These are phyloP conservation scores for Podaxis rugospora DNA, from an alignment of 768 basidiomycete genomes.

Conservation along the genomic window DNA sequence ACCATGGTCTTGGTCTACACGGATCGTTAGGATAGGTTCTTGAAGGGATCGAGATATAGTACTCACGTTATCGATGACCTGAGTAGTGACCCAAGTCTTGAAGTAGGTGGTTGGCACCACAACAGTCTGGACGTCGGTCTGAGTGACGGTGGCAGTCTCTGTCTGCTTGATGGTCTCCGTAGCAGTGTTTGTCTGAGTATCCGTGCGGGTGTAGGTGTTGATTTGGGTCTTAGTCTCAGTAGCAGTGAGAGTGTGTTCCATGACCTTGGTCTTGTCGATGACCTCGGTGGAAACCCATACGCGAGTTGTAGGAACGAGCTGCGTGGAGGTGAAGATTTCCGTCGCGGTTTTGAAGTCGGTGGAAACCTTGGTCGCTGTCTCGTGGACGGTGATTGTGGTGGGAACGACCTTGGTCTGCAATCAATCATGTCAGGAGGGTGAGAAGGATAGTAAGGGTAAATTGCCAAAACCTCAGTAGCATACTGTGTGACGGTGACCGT, in stretches of 20 bases:
- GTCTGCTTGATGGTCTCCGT: slow-evolving; percentile 47
- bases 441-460: background rate
- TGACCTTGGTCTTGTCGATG: slow-evolving; percentile 50
- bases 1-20: slow-evolving; percentile 51
- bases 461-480: slow-evolving; percentile 29
- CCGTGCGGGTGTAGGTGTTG: slow-evolving; percentile 48
- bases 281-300: slow-evolving; percentile 66
- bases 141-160: slow-evolving; percentile 53
- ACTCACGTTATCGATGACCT: slow-evolving; percentile 57
- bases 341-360: slow-evolving; percentile 40
- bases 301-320: slow-evolving; percentile 58
- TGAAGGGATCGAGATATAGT: background rate
- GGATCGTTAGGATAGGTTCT: background rate
- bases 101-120: slow-evolving; percentile 56
- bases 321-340: slow-evolving; percentile 42
- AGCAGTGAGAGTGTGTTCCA: slow-evolving; percentile 58
- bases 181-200: slow-evolving; percentile 42
- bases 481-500: slow-evolving; percentile 25
- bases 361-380: slow-evolving; percentile 36
- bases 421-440: background rate
- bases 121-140: slow-evolving; percentile 47
- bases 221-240: slow-evolving; percentile 57
- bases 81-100: slow-evolving; percentile 47
- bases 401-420: slow-evolving; percentile 30
- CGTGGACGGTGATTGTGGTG: slow-evolving; percentile 38